A percentile compares a stretch with the other conserved stretches of the same genome.
These are phyloP conservation scores for Diutina neorugosa DNA, from an alignment of 1,139 yeast species.

Conservation along the genomic window DNA sequence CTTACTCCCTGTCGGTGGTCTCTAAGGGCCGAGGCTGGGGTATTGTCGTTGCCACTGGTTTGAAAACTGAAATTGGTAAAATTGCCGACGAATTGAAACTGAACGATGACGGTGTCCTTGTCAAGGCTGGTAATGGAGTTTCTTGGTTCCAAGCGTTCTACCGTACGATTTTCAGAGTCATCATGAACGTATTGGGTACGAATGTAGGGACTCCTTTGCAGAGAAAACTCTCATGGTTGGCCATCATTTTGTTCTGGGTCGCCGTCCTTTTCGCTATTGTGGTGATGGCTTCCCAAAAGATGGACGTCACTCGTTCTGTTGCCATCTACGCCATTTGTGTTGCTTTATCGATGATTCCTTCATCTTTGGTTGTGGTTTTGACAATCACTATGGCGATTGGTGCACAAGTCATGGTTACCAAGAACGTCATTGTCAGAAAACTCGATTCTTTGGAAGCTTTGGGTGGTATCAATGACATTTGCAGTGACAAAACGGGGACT, in stretches of 20 bases:
- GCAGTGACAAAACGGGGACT: constrained; percentile 80
- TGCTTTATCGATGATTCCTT: constrained; percentile 76
- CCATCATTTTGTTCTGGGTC: constrained; percentile 54
- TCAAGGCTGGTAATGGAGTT: constrained; percentile 5
- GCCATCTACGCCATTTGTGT: constrained; percentile 82
- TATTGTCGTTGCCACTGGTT: constrained; percentile 54
- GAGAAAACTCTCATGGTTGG: constrained; percentile 55
- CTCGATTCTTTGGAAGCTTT: constrained; percentile 70
- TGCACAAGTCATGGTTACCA: constrained; percentile 62
- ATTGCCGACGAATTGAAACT: constrained; percentile 52
- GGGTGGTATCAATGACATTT: constrained; percentile 71
- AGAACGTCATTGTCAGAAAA: constrained; percentile 66
- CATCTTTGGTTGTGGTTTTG: constrained; percentile 67
- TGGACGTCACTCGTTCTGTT: constrained; percentile 54
- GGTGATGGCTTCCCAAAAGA: constrained; percentile 69
- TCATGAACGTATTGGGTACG: constrained; percentile 60
- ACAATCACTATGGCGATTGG: constrained; percentile 85
- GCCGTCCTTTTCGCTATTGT: constrained; percentile 71
- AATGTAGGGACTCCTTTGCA: constrained; percentile 71
- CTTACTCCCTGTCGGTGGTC: constrained; percentile 58
- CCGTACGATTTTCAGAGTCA: constrained; percentile 4
- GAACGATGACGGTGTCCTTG: constrained; percentile 10
- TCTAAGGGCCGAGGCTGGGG: constrained; percentile 72
- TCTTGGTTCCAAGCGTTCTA: constrained; percentile 7
- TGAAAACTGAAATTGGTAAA: constrained; percentile 64